Evolutionary conservation across 106 monocot species (phyloP).

Genomic region (Hemerocallis citrina): DNA sequence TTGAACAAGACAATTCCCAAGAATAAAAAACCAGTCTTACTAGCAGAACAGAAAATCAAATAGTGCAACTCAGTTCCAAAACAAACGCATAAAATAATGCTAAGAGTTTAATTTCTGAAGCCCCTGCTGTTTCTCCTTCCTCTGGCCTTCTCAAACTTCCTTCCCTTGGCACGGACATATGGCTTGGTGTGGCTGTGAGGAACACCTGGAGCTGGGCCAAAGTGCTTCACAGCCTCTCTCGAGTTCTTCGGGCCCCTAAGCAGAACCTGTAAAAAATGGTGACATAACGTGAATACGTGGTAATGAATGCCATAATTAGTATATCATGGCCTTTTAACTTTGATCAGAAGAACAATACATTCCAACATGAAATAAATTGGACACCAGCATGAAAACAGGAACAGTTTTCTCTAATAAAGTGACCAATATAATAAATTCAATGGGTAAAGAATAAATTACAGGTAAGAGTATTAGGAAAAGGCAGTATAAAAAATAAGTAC

Average conservation of each 20-base stretch:
- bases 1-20: no score
- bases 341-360: no score
- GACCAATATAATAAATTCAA: neutral
- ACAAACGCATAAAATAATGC: no score
- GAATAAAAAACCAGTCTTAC: no score
- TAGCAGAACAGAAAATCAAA: no score
- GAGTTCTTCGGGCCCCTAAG: slow-evolving; percentile 32
- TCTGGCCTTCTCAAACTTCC: slow-evolving; percentile 34
- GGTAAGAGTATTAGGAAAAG: no score
- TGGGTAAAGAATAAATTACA: neutral
- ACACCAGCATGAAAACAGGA: no score
- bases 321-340: no score
- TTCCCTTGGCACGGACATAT: slow-evolving; percentile 25
- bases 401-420: no score
- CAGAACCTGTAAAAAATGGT: slow-evolving; percentile 11
- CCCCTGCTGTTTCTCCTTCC: slow-evolving; percentile 34
- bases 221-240: slow-evolving; percentile 32
- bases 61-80: no score
- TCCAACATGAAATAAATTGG: no score
- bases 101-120: slow-evolving; percentile 15
- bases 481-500: no score
- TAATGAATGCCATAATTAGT: neutral
- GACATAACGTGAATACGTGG: neutral
- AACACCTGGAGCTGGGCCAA: slow-evolving; percentile 30
- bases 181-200: slow-evolving; percentile 39